phyloP scores from a whole-genome alignment of 345 rosid species.

The Brassica nigra region DNA sequence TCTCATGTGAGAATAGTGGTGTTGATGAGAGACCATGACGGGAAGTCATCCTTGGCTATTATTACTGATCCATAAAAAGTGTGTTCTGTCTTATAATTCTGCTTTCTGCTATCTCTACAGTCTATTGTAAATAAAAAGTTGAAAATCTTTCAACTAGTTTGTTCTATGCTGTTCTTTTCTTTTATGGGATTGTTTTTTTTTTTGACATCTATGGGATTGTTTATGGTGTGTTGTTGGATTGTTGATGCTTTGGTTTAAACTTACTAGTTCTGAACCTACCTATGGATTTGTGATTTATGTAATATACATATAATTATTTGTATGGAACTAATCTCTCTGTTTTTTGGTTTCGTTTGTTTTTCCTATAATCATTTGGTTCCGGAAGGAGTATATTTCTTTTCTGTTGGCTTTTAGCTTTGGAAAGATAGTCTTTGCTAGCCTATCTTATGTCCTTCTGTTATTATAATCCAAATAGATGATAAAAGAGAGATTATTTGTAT shows the following conservation, averaged over 20 bases:
- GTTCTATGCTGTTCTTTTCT: background rate
- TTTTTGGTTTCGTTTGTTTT: no score
- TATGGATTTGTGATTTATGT: conserved; percentile 18
- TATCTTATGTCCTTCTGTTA: no score
- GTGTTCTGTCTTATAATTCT: background rate
- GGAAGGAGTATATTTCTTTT: no score
- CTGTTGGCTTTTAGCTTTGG: no score
- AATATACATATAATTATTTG: background rate
- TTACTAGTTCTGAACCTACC: background rate
- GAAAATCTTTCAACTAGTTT: conserved; percentile 7
- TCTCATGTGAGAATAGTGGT: conserved; percentile 34
- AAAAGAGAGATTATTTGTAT: no score
- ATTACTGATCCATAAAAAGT: background rate
- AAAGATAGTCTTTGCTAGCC: no score
- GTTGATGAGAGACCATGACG: conserved; percentile 35
- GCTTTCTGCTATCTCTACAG: background rate
- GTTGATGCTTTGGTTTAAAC: conserved; percentile 6
- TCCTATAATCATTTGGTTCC: no score
- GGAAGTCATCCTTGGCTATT: conserved; percentile 96
- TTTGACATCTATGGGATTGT: background rate
- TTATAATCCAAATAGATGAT: no score
- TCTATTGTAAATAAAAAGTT: conserved; percentile 4
- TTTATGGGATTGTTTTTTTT: background rate
- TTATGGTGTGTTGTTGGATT: conserved; percentile 15
- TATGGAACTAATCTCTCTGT: no score